Percentiles rank a stretch among this genome's conserved stretches.
These are phyloP conservation scores for Penicillium sp. DNA, from an alignment of 2,329 filamentous ascomycete species.

Conservation along the genomic window DNA sequence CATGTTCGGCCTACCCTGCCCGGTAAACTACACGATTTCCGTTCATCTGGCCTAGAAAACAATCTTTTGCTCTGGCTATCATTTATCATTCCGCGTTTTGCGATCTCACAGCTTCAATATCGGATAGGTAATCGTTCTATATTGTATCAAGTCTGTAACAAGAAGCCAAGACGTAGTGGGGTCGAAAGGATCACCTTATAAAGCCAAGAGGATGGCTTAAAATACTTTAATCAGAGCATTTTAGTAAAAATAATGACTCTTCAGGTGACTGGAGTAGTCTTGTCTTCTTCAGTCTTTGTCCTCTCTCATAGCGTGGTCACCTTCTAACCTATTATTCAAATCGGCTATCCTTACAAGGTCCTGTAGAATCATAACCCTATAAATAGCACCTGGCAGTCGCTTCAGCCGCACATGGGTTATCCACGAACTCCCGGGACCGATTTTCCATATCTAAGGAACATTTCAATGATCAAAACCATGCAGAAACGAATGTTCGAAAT, in stretches of 20 bases:
- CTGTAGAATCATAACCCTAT: background rate
- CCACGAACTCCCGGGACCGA: too few species aligned
- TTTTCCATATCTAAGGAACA: background rate
- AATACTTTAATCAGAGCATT: background rate
- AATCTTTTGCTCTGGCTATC: too few species aligned
- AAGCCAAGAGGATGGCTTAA: constrained; percentile 4
- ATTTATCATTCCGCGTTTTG: background rate
- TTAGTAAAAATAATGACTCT: background rate
- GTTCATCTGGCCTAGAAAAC: background rate
- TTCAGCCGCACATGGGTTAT: background rate
- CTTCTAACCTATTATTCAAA: background rate
- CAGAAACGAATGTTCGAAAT: background rate
- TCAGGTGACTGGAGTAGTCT: background rate
- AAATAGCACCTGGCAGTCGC: background rate
- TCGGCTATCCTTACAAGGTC: background rate
- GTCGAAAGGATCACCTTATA: background rate
- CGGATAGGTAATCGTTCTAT: background rate
- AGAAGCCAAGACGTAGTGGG: background rate
- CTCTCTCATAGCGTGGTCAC: background rate
- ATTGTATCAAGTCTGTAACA: background rate
- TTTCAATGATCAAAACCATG: too few species aligned
- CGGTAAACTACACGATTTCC: background rate
- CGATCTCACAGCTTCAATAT: background rate
- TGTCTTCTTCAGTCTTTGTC: background rate
- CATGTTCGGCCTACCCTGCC: background rate